Base-by-base conservation (phyloP, 768 basidiomycete species). In the Paxillus rubicundulus region DNA sequence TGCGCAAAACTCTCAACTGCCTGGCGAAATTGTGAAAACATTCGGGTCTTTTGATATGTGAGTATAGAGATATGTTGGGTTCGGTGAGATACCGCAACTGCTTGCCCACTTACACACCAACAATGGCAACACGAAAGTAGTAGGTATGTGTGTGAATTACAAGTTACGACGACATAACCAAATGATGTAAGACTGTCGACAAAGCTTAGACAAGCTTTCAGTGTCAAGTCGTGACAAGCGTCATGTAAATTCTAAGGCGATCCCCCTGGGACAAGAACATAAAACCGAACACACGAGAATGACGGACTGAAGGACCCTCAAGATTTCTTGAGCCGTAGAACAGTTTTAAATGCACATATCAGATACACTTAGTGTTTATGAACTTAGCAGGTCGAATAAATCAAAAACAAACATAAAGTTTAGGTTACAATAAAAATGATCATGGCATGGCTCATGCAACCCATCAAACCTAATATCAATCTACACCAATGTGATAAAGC, bases 11-110 rank as follows among this genome's bases (percentile, higher is more conserved):
- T 81, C 65, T 91, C 89, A 16, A 92, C 85, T 54, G 84, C 86
- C 52, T 85, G 82, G 36, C 80, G 78, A 64, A 88, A 81, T 61
- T 85, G 83, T 43, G 80, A 85, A 68, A 91, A 90, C 89, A 92
- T 91, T 53, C 42, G 37, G 24, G n/a, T 24, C 24, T 24, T 24
- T 24, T 24, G 24, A 24, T 24, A 24, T 5, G n/a, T n/a, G 24
- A 24, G 24, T 24, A 24, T 24, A 24, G 4, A 24, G 6, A 24
- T 24, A 5, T 24, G 24, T 24, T 24, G 24, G 24, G 24, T 24
- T 24, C 24, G 6, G 24, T 3, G 24, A 24, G 5, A 21, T 5
- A 24, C 24, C 4, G 24, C 24, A 21, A 21, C 21, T 21, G 21
- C 2, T 21, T 21, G 5, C 21, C 21, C 2, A 21, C 21, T 21